Base-by-base conservation (phyloP, 2,329 filamentous ascomycete species). In the Chaetomium strumarium region DNA sequence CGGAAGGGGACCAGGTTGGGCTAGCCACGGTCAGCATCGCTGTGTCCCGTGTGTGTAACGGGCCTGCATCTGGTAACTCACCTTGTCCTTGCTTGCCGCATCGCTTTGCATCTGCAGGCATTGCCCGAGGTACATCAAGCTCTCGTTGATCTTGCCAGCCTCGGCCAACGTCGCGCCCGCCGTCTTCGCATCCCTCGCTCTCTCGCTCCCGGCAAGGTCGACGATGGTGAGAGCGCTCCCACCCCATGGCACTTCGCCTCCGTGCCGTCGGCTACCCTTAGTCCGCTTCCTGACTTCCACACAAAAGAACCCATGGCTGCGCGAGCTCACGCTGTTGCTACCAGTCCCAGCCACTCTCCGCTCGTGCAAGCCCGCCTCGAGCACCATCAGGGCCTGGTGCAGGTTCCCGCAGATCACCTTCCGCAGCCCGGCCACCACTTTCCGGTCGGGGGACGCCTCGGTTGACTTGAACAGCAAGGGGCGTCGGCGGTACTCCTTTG, bases 121-220 rank as follows among this genome's bases (percentile, higher is more conserved):
- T 66, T 97, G 93, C 0, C 93, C 93, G 1, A 99, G 79, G 67
- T 96, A 97, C 93, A 99, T 99, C 65, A 99, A 74, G 65, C 89
- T 95, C 69, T 96, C 91, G 65, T 99, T 99, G 67, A 99, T 99
- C 72, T 97, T 97, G 49, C 93, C 93, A 34, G 92, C 93, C 72
- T 99, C 93, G 0, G 88, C 92, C 13, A 99, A 79, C 0, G 92
- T 96, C 4, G 90, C 85, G 12, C 93, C 93, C 0, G 90, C 88
- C 0, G 93, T 97, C 75, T 96, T 96, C 24, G 93, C 91, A 58
- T 93, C 90, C 55, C 91, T 81, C 14, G 92, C 92, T 55, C 93
- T 84, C 70, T 99, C 93, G 56, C 93, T 97, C 13, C 91, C 92
- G 16, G 92, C 92, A 47, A 97, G 74, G 67, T 97, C 92, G 42